A percentile compares a stretch with the other conserved stretches of the same genome.
Conservation (phyloP, 2,329 filamentous ascomycete species). For the Orbilia quercus region DNA sequence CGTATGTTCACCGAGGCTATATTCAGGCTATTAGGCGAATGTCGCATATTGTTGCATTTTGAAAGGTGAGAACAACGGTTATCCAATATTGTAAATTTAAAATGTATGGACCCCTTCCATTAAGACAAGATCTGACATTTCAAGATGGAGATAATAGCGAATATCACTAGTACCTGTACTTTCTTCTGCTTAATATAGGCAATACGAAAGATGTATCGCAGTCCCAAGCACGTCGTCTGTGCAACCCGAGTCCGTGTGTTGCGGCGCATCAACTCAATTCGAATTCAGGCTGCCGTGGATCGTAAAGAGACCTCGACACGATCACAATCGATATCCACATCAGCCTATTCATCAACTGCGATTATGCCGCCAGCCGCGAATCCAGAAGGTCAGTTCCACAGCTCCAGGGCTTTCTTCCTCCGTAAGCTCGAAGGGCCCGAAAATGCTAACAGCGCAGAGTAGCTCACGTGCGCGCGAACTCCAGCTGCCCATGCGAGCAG, state of each 20-base stretch:
- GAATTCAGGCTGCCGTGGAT: slow-evolving; percentile 4
- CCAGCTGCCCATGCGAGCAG: slow-evolving; percentile 19
- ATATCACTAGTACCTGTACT: no score
- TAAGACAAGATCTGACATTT: no score
- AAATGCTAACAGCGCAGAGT: neutral
- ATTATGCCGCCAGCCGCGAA: slow-evolving; percentile 15
- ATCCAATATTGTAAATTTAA: no score
- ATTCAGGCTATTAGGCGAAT: neutral
- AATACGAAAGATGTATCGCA: no score
- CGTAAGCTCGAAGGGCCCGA: neutral
- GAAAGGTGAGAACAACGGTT: no score
- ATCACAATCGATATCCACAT: neutral
- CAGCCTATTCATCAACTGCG: slow-evolving; percentile 10
- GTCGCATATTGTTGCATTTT: neutral
- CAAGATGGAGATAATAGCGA: no score
- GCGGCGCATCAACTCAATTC: no score
- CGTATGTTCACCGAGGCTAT: no score
- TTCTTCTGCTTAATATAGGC: no score
- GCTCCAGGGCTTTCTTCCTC: neutral
- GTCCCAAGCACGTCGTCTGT: neutral
- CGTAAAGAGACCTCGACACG: neutral
- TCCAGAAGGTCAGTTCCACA: slow-evolving; percentile 16
- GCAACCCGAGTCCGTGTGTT: neutral
- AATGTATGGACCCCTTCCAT: no score
- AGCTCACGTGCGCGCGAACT: neutral